Base-by-base conservation (phyloP, 352 stramenopile species). In the Phytophthora lateralis region DNA sequence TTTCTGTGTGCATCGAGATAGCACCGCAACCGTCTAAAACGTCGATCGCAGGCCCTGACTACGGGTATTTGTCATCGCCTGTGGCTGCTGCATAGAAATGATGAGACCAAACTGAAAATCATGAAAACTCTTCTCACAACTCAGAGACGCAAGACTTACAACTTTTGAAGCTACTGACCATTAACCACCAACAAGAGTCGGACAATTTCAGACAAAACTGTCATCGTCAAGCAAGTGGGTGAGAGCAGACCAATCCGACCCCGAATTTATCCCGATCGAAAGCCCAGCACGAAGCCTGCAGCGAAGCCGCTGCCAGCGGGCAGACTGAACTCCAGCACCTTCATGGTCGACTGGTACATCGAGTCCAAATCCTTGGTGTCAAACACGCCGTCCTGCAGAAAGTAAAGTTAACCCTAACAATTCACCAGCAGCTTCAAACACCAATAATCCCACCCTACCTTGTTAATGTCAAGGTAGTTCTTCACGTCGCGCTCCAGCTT, bases 401-500 rank as follows among this genome's bases (percentile, higher is more conserved):
- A 42, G 6, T 20, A 3, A 42, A 18, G n/a, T 42, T 18, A 42
- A 34, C 15, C n/a, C n/a, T 51, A 11, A 42, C 32, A 20, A 26
- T n/a, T 26, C 30, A 61, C 51, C 24, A 38, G 11, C 27, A 12
- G 8, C 26, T 15, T 37, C 20, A 37, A 41, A 30, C 18, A 59
- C 17, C 17, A 11, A 48, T 2, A 27, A 46, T 11, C 17, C 11
- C 12, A 30, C 30, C 9, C 20, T 54, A 93, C 85, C 78, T 95
- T 80, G 64, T 93, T 90, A 29, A 91, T 74, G 43, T 97, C 86
- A 24, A 96, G 69, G 41, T 85, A 79, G 21, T 63, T 73, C 57
- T 76, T 80, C 26, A 93, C 44, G 57, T 96, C 85, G 6, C 85
- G 72, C 64, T 93, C 75, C 43, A 98, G 66, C 64, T 98, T 97